Conservation (phyloP, 106 monocot genomes). For the Dendrobium catenatum region DNA sequence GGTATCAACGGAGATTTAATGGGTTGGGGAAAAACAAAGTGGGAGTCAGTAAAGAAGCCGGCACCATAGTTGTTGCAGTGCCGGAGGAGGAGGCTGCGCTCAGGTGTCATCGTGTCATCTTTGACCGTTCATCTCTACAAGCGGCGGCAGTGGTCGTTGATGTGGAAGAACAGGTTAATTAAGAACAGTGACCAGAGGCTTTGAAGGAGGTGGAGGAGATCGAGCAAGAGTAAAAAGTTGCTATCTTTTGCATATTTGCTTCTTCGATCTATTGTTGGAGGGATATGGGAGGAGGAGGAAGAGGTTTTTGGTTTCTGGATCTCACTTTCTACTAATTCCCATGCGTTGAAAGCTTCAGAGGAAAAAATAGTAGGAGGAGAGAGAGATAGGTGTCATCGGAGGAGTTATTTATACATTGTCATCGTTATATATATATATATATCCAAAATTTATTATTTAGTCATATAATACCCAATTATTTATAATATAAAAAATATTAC, state of each 20-base stretch:
- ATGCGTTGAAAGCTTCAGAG: constrained; percentile 12
- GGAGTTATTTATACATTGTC: neutral
- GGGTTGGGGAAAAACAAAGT: neutral
- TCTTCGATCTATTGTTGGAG: neutral
- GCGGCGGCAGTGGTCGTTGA: too few relatives aligned
- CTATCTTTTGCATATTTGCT: too few relatives aligned
- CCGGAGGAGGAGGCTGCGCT: constrained; percentile 15
- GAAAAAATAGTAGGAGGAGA: neutral
- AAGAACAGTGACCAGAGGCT: too few relatives aligned
- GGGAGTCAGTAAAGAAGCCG: constrained; percentile 9
- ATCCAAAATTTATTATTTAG: too few relatives aligned
- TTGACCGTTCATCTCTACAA: neutral
- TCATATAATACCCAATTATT: too few relatives aligned
- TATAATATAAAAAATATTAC: too few relatives aligned
- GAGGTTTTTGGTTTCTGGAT: neutral
- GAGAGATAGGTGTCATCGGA: constrained; percentile 9
- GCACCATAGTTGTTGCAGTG: constrained; percentile 20
- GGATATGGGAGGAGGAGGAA: too few relatives aligned
- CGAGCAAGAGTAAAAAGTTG: too few relatives aligned
- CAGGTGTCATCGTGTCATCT: neutral
- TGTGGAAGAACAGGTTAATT: too few relatives aligned
- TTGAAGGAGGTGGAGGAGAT: too few relatives aligned
- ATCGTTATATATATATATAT: neutral
- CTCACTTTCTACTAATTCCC: constrained; percentile 17
- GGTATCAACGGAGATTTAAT: neutral